Evolutionary conservation across 2,329 filamentous ascomycete species (phyloP).

Genomic region (Cercospora sesami): DNA sequence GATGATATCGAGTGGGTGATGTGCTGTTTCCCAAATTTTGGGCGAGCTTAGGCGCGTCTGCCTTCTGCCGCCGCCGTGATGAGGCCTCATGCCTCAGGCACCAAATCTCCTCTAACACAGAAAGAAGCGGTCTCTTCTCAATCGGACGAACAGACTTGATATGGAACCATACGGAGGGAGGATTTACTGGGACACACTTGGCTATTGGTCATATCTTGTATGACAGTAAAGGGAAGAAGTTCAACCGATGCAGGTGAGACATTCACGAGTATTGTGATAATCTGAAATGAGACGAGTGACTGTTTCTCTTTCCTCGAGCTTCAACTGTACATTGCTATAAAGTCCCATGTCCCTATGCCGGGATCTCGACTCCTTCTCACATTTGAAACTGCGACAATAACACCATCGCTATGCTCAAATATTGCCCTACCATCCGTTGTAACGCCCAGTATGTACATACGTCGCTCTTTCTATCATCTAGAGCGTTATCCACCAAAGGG

Average conservation of each 20-base stretch:
- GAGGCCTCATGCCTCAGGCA: not conserved
- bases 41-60: conserved; percentile 4
- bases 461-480: not conserved
- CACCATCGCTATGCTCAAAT: not conserved
- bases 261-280: not conserved
- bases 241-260: not conserved
- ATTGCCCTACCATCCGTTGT: not conserved
- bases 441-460: not conserved
- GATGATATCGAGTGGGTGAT: not conserved
- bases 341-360: not conserved
- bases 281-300: not conserved
- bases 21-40: conserved; percentile 1
- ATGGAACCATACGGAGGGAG: not conserved
- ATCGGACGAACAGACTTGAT: not conserved
- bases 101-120: not conserved
- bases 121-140: not conserved
- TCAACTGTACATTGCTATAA: not conserved
- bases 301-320: not conserved
- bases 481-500: not conserved
- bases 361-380: not conserved
- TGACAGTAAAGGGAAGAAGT: not conserved
- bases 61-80: not conserved
- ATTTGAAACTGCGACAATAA: not conserved
- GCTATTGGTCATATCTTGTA: not conserved
- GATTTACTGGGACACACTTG: not conserved